Conservation (phyloP, 78 protist species). For the Dictyostelium citrinum region DNA sequence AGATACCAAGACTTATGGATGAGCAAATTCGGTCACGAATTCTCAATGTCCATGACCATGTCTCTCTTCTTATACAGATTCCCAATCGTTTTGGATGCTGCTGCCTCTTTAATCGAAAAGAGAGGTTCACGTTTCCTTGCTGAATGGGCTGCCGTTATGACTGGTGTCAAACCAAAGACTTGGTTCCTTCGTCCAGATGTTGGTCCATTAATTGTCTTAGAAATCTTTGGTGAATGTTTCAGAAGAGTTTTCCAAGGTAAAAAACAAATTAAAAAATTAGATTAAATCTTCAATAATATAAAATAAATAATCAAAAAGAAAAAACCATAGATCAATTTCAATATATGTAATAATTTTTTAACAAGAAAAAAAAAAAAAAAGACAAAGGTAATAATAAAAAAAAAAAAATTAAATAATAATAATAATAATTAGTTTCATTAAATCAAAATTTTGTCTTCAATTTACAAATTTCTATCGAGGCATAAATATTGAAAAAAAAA, state of each 20-base stretch:
- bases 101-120: constrained; percentile 64
- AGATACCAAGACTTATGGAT: constrained; percentile 80
- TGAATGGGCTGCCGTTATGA: constrained; percentile 83
- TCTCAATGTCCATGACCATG: constrained; percentile 74
- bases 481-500: neutral
- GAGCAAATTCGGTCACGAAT: constrained; percentile 78
- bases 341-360: neutral
- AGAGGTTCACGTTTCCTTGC: constrained; percentile 75
- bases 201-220: constrained; percentile 69
- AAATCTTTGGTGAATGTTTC: constrained; percentile 37
- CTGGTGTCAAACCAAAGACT: constrained; percentile 72
- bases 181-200: constrained; percentile 74
- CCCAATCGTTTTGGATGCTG: constrained; percentile 84
- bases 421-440: neutral
- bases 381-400: neutral
- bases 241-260: constrained; percentile 24
- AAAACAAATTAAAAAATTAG: constrained; percentile 8
- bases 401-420: neutral
- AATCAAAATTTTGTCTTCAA: neutral
- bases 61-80: constrained; percentile 74
- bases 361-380: neutral
- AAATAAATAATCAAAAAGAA: neutral
- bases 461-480: neutral
- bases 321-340: neutral
- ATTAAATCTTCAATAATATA: neutral